phyloP scores from a whole-genome alignment of 352 stramenopile species.

The Phytophthora rubi region DNA sequence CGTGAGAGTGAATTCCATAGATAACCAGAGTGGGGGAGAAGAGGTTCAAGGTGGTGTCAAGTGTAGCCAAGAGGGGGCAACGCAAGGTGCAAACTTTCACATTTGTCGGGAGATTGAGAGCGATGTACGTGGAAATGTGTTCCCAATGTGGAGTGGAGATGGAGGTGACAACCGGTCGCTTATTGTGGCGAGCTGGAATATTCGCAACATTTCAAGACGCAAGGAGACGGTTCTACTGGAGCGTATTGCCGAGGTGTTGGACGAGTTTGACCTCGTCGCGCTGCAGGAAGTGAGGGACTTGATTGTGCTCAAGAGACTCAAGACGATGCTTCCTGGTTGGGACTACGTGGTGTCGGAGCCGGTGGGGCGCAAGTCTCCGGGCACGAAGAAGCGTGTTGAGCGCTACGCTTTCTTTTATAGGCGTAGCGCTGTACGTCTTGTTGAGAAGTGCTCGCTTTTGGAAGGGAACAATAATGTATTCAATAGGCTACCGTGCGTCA shows the following conservation, averaged over 20 bases:
- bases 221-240: slow-evolving; percentile 46
- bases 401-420: slow-evolving; percentile 67
- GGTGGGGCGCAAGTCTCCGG: slow-evolving; percentile 31
- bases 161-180: slow-evolving; percentile 26
- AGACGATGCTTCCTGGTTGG: slow-evolving; percentile 62
- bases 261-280: slow-evolving; percentile 73
- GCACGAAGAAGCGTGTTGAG: slow-evolving; percentile 43
- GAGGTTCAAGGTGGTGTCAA: slow-evolving; percentile 1
- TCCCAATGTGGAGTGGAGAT: slow-evolving; percentile 16
- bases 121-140: slow-evolving; percentile 45
- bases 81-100: slow-evolving; percentile 27
- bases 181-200: slow-evolving; percentile 74
- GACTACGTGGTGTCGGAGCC: slow-evolving; percentile 59
- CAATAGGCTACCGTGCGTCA: slow-evolving; percentile 51
- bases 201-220: slow-evolving; percentile 71
- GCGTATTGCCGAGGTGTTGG: slow-evolving; percentile 54
- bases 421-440: slow-evolving; percentile 33
- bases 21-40: not conserved
- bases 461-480: slow-evolving; percentile 28
- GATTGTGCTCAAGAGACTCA: slow-evolving; percentile 65
- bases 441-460: slow-evolving; percentile 35
- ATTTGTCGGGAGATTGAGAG: slow-evolving; percentile 45
- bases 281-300: slow-evolving; percentile 72
- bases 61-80: not conserved
- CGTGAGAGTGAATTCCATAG: slow-evolving; percentile 23